phyloP scores from a whole-genome alignment of 164 flowering plant genomes.

The Hamamelis virginiana region DNA sequence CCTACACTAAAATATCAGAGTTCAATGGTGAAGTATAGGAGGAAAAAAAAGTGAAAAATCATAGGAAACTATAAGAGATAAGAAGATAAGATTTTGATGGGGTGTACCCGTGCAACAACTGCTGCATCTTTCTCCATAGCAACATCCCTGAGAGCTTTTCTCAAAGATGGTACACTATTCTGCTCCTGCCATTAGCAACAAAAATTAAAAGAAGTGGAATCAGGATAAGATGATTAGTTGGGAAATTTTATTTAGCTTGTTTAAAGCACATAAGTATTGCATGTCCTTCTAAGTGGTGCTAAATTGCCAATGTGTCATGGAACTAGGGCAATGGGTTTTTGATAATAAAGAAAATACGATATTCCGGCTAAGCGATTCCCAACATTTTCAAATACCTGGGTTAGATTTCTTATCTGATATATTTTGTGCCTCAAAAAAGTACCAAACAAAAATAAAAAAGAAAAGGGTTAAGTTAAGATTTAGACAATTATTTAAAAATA shows the following conservation, averaged over 20 bases:
- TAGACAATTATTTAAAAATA: background rate
- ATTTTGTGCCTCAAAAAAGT: background rate
- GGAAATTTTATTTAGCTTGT: background rate
- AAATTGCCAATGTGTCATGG: too few species aligned
- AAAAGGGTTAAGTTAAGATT: background rate
- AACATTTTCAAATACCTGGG: background rate
- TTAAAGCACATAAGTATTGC: background rate
- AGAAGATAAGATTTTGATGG: background rate
- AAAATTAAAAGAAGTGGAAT: background rate
- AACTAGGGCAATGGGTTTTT: background rate
- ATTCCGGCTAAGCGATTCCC: too few species aligned
- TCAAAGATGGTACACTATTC: slow-evolving; percentile 67
- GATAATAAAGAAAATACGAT: background rate
- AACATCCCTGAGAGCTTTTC: slow-evolving; percentile 90
- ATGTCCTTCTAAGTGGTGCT: background rate
- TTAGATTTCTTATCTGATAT: background rate
- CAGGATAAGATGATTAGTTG: background rate
- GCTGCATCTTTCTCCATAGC: slow-evolving; percentile 98
- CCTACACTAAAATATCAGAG: slow-evolving; percentile 56
- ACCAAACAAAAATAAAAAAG: too few species aligned
- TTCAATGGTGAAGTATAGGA: slow-evolving; percentile 13
- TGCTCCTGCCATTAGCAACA: slow-evolving; percentile 52
- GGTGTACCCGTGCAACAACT: slow-evolving; percentile 74
- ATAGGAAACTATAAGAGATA: background rate
- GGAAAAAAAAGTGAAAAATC: background rate